Evolutionary conservation across 2,329 filamentous ascomycete species (phyloP).

Genomic region (Penicillium verrucosum): DNA sequence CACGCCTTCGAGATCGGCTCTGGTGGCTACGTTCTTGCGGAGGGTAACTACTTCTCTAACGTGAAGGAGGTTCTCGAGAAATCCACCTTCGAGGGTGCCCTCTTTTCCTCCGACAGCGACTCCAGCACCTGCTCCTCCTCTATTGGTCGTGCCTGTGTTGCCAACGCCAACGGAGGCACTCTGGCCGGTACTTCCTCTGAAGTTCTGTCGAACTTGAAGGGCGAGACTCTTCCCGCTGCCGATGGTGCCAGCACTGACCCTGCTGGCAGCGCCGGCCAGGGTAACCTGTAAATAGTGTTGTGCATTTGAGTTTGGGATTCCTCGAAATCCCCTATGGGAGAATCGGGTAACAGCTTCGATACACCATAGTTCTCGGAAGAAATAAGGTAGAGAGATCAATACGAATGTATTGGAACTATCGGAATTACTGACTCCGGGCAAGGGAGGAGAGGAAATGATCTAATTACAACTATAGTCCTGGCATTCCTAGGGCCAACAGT

Average conservation of each 20-base stretch:
- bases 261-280: constrained; percentile 4
- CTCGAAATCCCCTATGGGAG: background rate
- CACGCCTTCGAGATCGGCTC: constrained; percentile 6
- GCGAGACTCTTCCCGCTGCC: background rate
- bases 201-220: background rate
- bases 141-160: constrained; percentile 5
- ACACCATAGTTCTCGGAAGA: background rate
- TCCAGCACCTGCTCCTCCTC: background rate
- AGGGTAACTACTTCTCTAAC: constrained; percentile 6
- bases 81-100: background rate
- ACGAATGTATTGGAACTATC: background rate
- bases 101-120: background rate
- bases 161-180: background rate
- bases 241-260: background rate
- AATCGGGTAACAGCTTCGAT: background rate
- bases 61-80: background rate
- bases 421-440: background rate
- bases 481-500: no score
- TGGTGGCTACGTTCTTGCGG: background rate
- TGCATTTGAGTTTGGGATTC: background rate
- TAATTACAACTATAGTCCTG: background rate
- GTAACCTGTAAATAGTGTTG: background rate
- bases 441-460: background rate
- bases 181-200: background rate
- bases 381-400: background rate